Evolutionary conservation across 345 rosid species (phyloP).

Genomic region (Mercurialis annua): DNA sequence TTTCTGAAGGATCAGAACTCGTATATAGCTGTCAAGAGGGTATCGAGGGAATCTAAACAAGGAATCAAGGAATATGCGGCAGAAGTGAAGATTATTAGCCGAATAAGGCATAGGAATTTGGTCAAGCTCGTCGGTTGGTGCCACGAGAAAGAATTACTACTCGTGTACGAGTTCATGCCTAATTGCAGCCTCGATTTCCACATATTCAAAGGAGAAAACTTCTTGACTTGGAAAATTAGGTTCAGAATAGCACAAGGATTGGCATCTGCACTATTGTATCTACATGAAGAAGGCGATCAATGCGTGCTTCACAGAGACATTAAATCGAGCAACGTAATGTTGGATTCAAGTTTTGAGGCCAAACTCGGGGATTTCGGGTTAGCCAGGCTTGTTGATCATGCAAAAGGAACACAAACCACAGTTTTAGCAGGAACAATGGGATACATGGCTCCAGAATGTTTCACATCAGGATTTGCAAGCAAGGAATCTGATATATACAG

Average conservation of each 20-base stretch:
- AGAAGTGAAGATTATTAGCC: slow-evolving; percentile 35
- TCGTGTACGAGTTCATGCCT: slow-evolving; percentile 37
- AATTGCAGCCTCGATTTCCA: slow-evolving; percentile 34
- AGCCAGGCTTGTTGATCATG: slow-evolving; percentile 31
- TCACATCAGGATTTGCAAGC: slow-evolving; percentile 17
- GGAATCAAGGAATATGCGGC: slow-evolving; percentile 26
- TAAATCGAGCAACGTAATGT: slow-evolving; percentile 35
- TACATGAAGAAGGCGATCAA: slow-evolving; percentile 36
- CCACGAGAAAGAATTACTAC: slow-evolving; percentile 30
- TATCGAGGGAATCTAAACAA: slow-evolving; percentile 14
- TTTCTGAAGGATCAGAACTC: slow-evolving; percentile 10
- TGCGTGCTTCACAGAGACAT: slow-evolving; percentile 38
- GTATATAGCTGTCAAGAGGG: slow-evolving; percentile 26
- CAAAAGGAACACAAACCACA: slow-evolving; percentile 23
- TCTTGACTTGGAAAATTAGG: slow-evolving; percentile 23
- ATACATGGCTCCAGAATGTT: slow-evolving; percentile 35
- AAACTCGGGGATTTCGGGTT: slow-evolving; percentile 37
- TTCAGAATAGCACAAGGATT: slow-evolving; percentile 24
- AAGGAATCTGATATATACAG: slow-evolving; percentile 37
- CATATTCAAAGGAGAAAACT: slow-evolving; percentile 14
- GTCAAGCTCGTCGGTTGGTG: slow-evolving; percentile 43
- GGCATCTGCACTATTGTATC: slow-evolving; percentile 28
- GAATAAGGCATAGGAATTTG: slow-evolving; percentile 34
- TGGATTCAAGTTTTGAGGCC: slow-evolving; percentile 28
- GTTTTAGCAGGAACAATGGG: slow-evolving; percentile 25